Evolutionary conservation across 129 eudicot species (phyloP).

Genomic region (Chrysanthemum makinoi): DNA sequence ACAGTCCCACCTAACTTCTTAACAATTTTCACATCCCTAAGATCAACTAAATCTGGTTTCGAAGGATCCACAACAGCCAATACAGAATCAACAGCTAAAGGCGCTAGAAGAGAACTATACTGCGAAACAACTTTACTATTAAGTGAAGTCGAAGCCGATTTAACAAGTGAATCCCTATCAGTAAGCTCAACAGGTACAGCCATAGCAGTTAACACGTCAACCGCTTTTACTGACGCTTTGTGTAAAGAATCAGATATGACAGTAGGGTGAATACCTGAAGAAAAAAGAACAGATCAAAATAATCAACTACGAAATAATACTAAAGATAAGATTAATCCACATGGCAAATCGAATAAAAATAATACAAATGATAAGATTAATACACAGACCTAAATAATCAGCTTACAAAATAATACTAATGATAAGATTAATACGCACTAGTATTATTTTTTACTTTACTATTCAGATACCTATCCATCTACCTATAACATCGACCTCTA

Average conservation of each 20-base stretch:
- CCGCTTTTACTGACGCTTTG: conserved; percentile 51
- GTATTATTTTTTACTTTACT: no score
- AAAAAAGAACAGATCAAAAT: no score
- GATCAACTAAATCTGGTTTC: conserved; percentile 80
- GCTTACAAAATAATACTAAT: no score
- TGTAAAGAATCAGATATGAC: conserved; percentile 72
- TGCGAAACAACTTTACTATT: conserved; percentile 93
- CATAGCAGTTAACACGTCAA: conserved; percentile 76
- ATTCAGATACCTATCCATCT: no score
- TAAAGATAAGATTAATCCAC: no score
- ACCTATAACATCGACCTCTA: no score
- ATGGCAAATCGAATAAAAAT: no score
- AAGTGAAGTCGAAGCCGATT: conserved; percentile 76
- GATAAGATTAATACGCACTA: no score
- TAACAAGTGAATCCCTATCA: conserved; percentile 70
- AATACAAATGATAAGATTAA: no score
- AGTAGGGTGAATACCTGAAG: conserved; percentile 76
- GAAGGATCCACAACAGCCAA: conserved; percentile 71
- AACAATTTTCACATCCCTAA: conserved; percentile 77
- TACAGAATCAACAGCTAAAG: conserved; percentile 84
- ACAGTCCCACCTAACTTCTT: conserved; percentile 90
- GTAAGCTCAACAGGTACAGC: conserved; percentile 82
- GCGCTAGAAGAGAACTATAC: conserved; percentile 80
- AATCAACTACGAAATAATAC: no score
- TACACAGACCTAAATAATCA: no score